Conservation (phyloP, 2,329 filamentous ascomycete genomes). For the Fonsecaea pugnacius region DNA sequence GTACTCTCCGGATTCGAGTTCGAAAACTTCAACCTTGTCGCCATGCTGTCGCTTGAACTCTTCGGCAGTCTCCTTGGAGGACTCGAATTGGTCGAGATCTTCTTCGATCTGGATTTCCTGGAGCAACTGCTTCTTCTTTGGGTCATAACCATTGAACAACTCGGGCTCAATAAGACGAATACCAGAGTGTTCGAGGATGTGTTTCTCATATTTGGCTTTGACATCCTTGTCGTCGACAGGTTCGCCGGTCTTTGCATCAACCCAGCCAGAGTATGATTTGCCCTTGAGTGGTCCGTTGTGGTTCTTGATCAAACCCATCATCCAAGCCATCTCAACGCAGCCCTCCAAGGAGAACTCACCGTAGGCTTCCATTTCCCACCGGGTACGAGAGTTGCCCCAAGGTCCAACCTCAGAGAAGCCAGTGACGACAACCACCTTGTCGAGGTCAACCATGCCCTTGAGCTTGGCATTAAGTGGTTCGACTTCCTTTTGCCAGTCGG, state of each 20-base stretch:
- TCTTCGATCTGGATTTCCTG: slow-evolving; percentile 98
- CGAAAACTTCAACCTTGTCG: slow-evolving; percentile 96
- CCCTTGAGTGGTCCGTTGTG: slow-evolving; percentile 96
- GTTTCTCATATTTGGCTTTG: slow-evolving; percentile 96
- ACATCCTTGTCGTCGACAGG: slow-evolving; percentile 98
- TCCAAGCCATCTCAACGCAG: slow-evolving; percentile 99
- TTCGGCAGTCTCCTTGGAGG: slow-evolving; percentile 94
- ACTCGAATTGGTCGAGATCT: slow-evolving; percentile 94
- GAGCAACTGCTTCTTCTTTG: slow-evolving; percentile 96
- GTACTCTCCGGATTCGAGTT: slow-evolving; percentile 93
- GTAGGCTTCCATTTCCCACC: slow-evolving; percentile 99
- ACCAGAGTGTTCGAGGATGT: slow-evolving; percentile 93
- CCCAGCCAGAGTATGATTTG: slow-evolving; percentile 92
- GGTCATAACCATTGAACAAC: slow-evolving; percentile 94
- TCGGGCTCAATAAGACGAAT: slow-evolving; percentile 98
- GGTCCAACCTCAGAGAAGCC: slow-evolving; percentile 97
- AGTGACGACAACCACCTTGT: slow-evolving; percentile 96
- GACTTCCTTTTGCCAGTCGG: slow-evolving; percentile 89
- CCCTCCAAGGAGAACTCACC: slow-evolving; percentile 97
- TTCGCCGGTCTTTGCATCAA: slow-evolving; percentile 90
- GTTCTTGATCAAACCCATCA: slow-evolving; percentile 99
- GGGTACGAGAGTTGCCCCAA: slow-evolving; percentile 97
- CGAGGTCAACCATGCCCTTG: slow-evolving; percentile 97
- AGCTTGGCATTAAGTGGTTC: slow-evolving; percentile 85
- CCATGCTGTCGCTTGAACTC: slow-evolving; percentile 97